A percentile compares a stretch with the other conserved stretches of the same genome.
Evolutionary conservation across 1,284 basidiomycete species (phyloP).

Genomic region (Phylloporus sp.): DNA sequence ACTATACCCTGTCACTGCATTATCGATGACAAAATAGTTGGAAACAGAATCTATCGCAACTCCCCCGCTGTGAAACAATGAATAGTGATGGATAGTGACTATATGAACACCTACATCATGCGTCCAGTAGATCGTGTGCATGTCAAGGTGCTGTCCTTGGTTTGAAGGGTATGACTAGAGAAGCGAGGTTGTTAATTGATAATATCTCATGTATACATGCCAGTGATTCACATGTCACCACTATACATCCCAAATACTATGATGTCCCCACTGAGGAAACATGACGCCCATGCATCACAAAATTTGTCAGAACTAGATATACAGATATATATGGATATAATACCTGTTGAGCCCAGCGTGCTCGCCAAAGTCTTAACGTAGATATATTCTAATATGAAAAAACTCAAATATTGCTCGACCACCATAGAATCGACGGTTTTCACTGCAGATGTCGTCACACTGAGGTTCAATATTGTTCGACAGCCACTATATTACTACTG

Average conservation of each 20-base stretch:
- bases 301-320: too few relatives aligned
- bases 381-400: too few relatives aligned
- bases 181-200: not conserved
- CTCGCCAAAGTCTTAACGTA: too few relatives aligned
- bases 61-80: not conserved
- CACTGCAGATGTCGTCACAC: too few relatives aligned
- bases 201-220: not conserved
- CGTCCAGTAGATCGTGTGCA: not conserved
- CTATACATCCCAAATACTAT: conserved; percentile 4
- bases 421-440: too few relatives aligned
- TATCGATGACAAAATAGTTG: not conserved
- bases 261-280: not conserved
- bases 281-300: not conserved
- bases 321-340: too few relatives aligned
- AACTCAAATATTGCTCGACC: too few relatives aligned
- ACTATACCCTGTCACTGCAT: not conserved
- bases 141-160: not conserved
- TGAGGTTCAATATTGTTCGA: too few relatives aligned
- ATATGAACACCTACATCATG: not conserved
- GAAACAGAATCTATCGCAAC: not conserved
- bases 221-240: not conserved
- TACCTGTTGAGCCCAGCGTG: too few relatives aligned
- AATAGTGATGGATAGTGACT: not conserved
- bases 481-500: too few relatives aligned
- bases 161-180: not conserved